Conservation (phyloP, 305 asterid genomes). For the Rubia peregrina region DNA sequence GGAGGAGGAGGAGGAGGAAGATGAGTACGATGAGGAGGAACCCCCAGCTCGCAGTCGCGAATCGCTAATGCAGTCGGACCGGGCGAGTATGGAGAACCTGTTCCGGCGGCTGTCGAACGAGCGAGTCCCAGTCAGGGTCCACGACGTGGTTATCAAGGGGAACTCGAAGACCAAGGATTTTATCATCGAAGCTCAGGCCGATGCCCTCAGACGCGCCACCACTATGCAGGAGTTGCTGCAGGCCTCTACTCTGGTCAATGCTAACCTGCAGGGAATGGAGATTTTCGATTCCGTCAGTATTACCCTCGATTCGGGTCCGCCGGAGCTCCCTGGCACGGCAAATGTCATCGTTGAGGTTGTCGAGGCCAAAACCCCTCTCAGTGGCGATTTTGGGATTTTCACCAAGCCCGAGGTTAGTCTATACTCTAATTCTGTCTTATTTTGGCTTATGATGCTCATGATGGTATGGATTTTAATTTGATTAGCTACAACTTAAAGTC, state of each 20-base stretch:
- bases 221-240: constrained; percentile 65
- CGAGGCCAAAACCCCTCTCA: constrained; percentile 52
- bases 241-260: constrained; percentile 50
- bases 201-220: constrained; percentile 43
- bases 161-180: constrained; percentile 72
- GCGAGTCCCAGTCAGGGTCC: constrained; percentile 69
- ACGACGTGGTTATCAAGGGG: constrained; percentile 81
- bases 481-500: background rate
- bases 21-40: constrained; percentile 35
- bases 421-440: constrained; percentile 7
- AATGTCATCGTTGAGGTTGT: constrained; percentile 70
- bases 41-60: constrained; percentile 31
- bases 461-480: background rate
- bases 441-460: background rate
- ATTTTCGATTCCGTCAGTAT: constrained; percentile 75
- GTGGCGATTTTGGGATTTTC: constrained; percentile 67
- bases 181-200: constrained; percentile 62
- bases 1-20: constrained; percentile 32
- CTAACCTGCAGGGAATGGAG: constrained; percentile 53
- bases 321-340: constrained; percentile 86
- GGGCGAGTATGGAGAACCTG: constrained; percentile 47
- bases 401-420: constrained; percentile 73
- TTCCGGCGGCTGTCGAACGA: constrained; percentile 55
- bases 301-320: constrained; percentile 80
- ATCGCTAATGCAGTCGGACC: constrained; percentile 41